Evolutionary conservation across 768 basidiomycete species (phyloP).

Genomic region (Plicaturopsis crispa): DNA sequence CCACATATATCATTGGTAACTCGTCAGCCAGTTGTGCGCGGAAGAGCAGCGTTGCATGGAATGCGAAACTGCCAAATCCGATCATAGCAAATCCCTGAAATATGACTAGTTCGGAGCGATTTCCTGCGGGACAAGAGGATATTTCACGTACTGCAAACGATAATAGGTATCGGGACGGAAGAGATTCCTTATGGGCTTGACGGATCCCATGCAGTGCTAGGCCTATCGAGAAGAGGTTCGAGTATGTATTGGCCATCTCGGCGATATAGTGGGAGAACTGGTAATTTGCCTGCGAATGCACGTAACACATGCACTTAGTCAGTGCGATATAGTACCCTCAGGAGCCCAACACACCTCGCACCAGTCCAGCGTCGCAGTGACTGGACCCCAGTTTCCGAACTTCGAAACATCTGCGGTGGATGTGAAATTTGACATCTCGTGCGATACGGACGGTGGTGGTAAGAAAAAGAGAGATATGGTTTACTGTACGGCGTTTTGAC

Average conservation of each 20-base stretch:
- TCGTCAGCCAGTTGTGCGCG: constrained; percentile 78
- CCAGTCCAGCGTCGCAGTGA: constrained; percentile 69
- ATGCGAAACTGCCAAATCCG: constrained; percentile 71
- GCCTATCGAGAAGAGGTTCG: constrained; percentile 55
- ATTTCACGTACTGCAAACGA: not conserved
- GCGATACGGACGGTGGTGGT: no score
- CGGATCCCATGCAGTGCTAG: constrained; percentile 44
- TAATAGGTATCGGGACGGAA: constrained; percentile 11
- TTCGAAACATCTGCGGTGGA: no score
- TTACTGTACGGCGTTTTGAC: no score
- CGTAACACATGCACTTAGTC: constrained; percentile 1
- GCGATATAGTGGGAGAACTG: constrained; percentile 73
- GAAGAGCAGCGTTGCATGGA: constrained; percentile 72
- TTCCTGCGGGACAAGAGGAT: not conserved
- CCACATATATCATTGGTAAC: constrained; percentile 74
- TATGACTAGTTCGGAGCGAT: constrained; percentile 1
- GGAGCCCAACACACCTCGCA: constrained; percentile 44
- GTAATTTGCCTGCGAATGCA: constrained; percentile 76
- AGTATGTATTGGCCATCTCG: constrained; percentile 69
- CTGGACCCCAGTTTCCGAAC: constrained; percentile 64
- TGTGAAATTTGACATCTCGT: no score
- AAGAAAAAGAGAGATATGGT: no score
- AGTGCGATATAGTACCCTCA: constrained; percentile 1
- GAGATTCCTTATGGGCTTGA: constrained; percentile 18
- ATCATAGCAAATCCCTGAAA: constrained; percentile 60